Conservation (phyloP, 108 stramenopile genomes). For the Parmales sp. region DNA sequence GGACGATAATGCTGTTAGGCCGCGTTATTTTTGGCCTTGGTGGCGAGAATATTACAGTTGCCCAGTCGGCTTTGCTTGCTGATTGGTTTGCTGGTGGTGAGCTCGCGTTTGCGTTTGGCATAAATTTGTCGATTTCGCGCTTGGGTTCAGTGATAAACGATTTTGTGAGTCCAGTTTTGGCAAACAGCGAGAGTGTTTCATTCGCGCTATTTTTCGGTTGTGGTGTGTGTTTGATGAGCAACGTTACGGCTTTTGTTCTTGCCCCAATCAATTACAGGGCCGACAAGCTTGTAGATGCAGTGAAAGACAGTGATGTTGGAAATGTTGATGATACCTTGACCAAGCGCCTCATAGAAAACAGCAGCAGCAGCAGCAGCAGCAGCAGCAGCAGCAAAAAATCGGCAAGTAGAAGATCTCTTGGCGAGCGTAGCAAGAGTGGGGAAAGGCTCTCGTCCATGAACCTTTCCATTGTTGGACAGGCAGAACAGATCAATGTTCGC, state of each 20-base stretch:
- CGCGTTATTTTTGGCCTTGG: conserved; percentile 49
- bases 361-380: too few relatives aligned
- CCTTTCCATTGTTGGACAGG: too few relatives aligned
- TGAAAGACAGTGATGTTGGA: neutral
- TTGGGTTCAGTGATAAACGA: conserved; percentile 52
- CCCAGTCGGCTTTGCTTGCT: conserved; percentile 40
- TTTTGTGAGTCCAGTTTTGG: conserved; percentile 33
- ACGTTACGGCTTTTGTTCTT: conserved; percentile 16
- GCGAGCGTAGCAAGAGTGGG: neutral
- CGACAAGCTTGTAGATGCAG: neutral
- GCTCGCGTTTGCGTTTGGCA: conserved; percentile 48
- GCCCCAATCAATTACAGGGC: conserved; percentile 15
- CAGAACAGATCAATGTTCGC: conserved; percentile 11
- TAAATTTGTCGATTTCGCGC: conserved; percentile 36
- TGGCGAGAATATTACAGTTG: conserved; percentile 46
- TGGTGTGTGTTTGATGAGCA: conserved; percentile 15
- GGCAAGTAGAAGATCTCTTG: neutral
- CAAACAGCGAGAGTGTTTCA: conserved; percentile 20
- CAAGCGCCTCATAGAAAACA: neutral
- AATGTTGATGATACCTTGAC: neutral
- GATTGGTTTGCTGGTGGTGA: conserved; percentile 55
- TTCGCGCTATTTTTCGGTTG: conserved; percentile 40
- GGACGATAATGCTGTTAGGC: conserved; percentile 46
- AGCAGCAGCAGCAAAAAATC: neutral
- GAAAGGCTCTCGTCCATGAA: too few relatives aligned